These are phyloP conservation scores for Daldinia decipiens DNA, from an alignment of 495 filamentous ascomycete genomes.

Conservation along the genomic window DNA sequence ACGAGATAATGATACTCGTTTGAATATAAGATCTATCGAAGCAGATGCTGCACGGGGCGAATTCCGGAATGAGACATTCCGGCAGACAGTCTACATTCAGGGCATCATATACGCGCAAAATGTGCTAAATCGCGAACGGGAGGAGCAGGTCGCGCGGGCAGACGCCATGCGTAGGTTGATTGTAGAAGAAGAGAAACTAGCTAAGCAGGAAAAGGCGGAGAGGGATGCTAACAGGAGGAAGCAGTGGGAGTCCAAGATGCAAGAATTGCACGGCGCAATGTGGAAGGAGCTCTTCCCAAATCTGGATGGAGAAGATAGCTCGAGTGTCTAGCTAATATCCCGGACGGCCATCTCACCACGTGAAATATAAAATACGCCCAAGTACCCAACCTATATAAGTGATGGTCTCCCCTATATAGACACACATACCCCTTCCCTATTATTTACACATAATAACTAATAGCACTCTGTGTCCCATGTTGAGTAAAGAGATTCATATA, in stretches of 20 bases:
- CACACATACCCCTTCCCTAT: background rate
- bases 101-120: constrained; percentile 28
- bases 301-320: background rate
- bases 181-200: constrained; percentile 56
- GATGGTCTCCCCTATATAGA: background rate
- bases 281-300: constrained; percentile 34
- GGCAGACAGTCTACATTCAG: background rate
- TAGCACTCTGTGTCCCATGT: background rate
- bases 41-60: constrained; percentile 8
- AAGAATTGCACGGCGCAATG: constrained; percentile 20
- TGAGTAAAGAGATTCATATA: background rate
- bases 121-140: constrained; percentile 32
- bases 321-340: background rate
- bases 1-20: background rate
- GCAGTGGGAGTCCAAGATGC: constrained; percentile 37
- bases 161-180: constrained; percentile 61
- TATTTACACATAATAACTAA: too few relatives aligned
- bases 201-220: constrained; percentile 53
- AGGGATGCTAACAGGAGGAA: constrained; percentile 20
- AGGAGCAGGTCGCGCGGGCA: constrained; percentile 52
- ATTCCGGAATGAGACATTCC: constrained; percentile 10
- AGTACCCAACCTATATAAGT: background rate
- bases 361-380: background rate
- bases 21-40: constrained; percentile 30
- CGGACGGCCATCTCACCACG: background rate